phyloP scores from a whole-genome alignment of 306 rosid genomes.

The Castanea sativa region DNA sequence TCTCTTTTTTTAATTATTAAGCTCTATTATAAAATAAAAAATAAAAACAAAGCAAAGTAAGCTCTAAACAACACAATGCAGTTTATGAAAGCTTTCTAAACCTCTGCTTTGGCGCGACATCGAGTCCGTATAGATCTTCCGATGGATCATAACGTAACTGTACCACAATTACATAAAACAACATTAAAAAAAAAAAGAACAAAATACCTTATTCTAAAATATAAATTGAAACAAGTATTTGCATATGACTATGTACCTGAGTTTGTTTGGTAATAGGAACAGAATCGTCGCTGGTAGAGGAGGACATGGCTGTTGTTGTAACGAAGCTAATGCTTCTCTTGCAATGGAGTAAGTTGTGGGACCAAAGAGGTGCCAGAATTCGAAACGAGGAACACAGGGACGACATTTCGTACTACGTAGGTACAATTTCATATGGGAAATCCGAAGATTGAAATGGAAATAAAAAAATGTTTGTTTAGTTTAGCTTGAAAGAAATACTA shows the following conservation, averaged over 20 bases:
- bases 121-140: conserved; percentile 69
- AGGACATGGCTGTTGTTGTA: conserved; percentile 13
- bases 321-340: conserved; percentile 22
- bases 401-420: conserved; percentile 24
- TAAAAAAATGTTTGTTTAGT: too few species aligned
- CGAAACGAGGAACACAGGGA: conserved; percentile 41
- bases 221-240: background rate
- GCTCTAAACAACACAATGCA: background rate
- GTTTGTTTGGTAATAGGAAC: conserved; percentile 42
- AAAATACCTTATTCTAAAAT: background rate
- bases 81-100: background rate
- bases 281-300: conserved; percentile 46
- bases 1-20: too few species aligned
- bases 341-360: conserved; percentile 29
- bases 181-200: background rate
- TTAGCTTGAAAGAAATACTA: too few species aligned
- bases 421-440: background rate
- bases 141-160: conserved; percentile 72
- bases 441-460: too few species aligned
- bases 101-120: conserved; percentile 63
- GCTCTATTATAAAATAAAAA: too few species aligned
- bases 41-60: background rate
- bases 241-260: conserved; percentile 27
- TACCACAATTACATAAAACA: conserved; percentile 5
- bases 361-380: conserved; percentile 31